Conservation (phyloP, 371 early-diverging fungal genomes). For the Lichtheimia ramosa region DNA sequence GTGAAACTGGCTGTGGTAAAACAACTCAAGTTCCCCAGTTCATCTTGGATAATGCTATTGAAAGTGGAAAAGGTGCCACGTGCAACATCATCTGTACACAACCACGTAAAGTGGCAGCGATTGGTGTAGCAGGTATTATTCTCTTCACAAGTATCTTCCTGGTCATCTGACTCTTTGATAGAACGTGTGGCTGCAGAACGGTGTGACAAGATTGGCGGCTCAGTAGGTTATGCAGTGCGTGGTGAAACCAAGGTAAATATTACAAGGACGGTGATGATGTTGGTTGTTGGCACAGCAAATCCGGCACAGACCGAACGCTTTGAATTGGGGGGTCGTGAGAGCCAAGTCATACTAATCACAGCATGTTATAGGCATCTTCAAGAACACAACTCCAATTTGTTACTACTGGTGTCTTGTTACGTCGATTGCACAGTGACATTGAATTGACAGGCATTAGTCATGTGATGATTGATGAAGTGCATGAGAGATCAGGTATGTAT, state of each 20-base stretch:
- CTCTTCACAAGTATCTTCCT: background rate
- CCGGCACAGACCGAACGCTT: too few relatives aligned
- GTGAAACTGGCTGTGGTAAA: constrained; percentile 87
- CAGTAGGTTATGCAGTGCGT: constrained; percentile 63
- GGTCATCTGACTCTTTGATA: constrained; percentile 1
- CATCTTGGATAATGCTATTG: constrained; percentile 74
- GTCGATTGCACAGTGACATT: constrained; percentile 76
- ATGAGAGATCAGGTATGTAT: constrained; percentile 64
- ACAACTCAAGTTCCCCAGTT: constrained; percentile 92
- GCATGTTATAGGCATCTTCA: constrained; percentile 21
- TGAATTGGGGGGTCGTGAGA: background rate
- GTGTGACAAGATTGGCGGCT: constrained; percentile 50
- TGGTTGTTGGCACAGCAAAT: background rate
- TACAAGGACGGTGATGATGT: background rate
- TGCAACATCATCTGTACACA: constrained; percentile 90
- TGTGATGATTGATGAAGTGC: constrained; percentile 82
- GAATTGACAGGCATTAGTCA: constrained; percentile 60
- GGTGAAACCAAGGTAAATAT: constrained; percentile 53
- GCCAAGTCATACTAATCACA: background rate
- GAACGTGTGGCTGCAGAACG: constrained; percentile 77
- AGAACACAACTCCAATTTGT: constrained; percentile 79
- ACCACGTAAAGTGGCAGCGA: constrained; percentile 91
- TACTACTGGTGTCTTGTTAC: constrained; percentile 83
- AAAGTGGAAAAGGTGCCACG: constrained; percentile 39
- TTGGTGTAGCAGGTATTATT: constrained; percentile 69